These are phyloP conservation scores for Oryza meridionalis DNA, from an alignment of 176 grass and related monocot genomes.

Conservation along the genomic window DNA sequence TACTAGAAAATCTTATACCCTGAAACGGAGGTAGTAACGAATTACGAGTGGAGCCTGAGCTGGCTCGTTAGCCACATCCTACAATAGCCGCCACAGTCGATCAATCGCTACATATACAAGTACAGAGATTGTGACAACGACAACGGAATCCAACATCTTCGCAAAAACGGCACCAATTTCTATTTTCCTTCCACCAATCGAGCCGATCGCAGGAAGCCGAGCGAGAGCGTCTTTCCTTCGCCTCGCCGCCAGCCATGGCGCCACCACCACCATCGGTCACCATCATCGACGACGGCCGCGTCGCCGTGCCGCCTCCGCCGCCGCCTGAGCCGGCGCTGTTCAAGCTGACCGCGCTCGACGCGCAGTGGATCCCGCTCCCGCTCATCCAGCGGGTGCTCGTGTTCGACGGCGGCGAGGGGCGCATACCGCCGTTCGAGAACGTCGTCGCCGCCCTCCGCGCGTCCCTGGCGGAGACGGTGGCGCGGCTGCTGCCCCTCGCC, in stretches of 20 bases:
- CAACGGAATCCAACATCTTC: too few species aligned
- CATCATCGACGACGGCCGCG: conserved; percentile 18
- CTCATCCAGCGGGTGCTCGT: conserved; percentile 41
- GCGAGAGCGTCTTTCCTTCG: too few species aligned
- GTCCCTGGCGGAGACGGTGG: conserved; percentile 21
- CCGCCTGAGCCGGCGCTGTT: background rate
- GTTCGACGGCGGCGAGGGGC: background rate
- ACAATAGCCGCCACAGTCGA: too few species aligned
- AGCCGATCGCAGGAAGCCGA: too few species aligned
- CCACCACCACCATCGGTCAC: background rate
- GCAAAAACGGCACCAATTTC: too few species aligned
- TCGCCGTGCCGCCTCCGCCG: background rate
- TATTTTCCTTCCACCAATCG: background rate
- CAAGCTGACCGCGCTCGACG: conserved; percentile 38
- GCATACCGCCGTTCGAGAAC: conserved; percentile 27
- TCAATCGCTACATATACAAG: too few species aligned
- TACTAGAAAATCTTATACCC: too few species aligned
- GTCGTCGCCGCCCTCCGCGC: conserved; percentile 32
- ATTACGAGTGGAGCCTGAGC: too few species aligned
- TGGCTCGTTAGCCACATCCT: too few species aligned
- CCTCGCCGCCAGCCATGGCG: background rate
- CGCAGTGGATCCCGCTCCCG: conserved; percentile 36
- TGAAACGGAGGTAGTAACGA: too few species aligned
- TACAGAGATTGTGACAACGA: too few species aligned
- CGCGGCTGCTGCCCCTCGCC: conserved; percentile 34